A percentile compares a stretch with the other conserved stretches of the same genome.
These are phyloP conservation scores for Plasmodium reichenowi DNA, from an alignment of 169 alveolate genomes.

Conservation along the genomic window DNA sequence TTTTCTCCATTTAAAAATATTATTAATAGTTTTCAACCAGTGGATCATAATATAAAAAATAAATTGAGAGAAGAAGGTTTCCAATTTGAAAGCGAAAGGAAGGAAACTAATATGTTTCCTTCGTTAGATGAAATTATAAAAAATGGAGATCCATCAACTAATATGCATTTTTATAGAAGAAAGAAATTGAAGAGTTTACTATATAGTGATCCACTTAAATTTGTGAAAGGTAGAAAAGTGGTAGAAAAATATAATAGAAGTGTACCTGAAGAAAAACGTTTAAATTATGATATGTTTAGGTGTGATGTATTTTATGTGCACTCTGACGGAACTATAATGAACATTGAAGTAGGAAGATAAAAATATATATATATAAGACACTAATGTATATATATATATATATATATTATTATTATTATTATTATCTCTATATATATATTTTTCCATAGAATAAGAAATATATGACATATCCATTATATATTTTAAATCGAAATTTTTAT, in stretches of 20 bases:
- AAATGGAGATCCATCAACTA: conserved; percentile 85
- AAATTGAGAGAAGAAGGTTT: conserved; percentile 72
- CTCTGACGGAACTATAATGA: conserved; percentile 87
- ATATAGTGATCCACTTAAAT: conserved; percentile 82
- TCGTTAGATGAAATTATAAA: conserved; percentile 83
- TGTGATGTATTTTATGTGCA: conserved; percentile 84
- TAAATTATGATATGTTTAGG: conserved; percentile 78
- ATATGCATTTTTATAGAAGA: conserved; percentile 83
- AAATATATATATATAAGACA: neutral
- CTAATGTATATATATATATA: neutral
- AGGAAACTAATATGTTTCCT: conserved; percentile 74
- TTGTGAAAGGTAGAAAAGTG: conserved; percentile 76
- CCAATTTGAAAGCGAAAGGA: conserved; percentile 63
- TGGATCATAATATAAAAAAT: conserved; percentile 36
- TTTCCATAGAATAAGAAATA: neutral
- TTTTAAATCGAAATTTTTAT: neutral
- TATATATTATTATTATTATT: neutral
- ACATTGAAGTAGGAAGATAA: conserved; percentile 79
- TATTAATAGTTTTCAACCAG: conserved; percentile 71
- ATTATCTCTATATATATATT: neutral
- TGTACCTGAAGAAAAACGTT: conserved; percentile 79
- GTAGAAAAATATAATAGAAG: conserved; percentile 81
- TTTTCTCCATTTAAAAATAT: conserved; percentile 85
- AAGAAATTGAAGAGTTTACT: conserved; percentile 82
- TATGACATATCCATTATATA: neutral